phyloP scores from a whole-genome alignment of 441 rosid species.

The Syzygium malaccense region DNA sequence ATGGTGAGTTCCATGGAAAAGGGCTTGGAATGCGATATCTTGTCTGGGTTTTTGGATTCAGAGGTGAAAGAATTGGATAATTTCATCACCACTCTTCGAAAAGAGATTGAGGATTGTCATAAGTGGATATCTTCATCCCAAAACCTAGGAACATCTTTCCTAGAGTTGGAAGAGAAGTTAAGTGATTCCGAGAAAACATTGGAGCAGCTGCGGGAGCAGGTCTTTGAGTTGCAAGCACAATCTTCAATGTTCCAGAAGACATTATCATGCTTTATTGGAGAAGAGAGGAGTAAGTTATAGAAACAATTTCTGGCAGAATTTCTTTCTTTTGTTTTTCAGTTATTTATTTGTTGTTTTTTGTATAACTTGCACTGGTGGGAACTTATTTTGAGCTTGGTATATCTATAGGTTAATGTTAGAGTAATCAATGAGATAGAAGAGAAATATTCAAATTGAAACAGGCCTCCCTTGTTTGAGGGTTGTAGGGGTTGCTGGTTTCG shows the following conservation, averaged over 20 bases:
- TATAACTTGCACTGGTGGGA: neutral
- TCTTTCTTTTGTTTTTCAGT: neutral
- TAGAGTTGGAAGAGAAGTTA: constrained; percentile 53
- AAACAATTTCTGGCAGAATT: neutral
- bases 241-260: constrained; percentile 48
- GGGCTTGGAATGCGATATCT: constrained; percentile 63
- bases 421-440: neutral
- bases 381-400: neutral
- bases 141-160: constrained; percentile 35
- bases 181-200: constrained; percentile 45
- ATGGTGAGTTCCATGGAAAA: constrained; percentile 31
- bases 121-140: constrained; percentile 36
- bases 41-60: constrained; percentile 58
- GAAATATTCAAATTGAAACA: neutral
- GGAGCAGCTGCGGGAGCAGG: constrained; percentile 45
- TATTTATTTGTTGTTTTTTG: neutral
- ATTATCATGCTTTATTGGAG: constrained; percentile 32
- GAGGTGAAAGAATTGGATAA: constrained; percentile 61
- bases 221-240: constrained; percentile 59
- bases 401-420: neutral
- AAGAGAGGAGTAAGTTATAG: constrained; percentile 39
- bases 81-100: constrained; percentile 26
- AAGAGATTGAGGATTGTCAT: constrained; percentile 25
- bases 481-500: neutral
- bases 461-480: neutral